Evolutionary conservation across 2,329 filamentous ascomycete species (phyloP).

Genomic region (Ilyonectria mors-panacis): DNA sequence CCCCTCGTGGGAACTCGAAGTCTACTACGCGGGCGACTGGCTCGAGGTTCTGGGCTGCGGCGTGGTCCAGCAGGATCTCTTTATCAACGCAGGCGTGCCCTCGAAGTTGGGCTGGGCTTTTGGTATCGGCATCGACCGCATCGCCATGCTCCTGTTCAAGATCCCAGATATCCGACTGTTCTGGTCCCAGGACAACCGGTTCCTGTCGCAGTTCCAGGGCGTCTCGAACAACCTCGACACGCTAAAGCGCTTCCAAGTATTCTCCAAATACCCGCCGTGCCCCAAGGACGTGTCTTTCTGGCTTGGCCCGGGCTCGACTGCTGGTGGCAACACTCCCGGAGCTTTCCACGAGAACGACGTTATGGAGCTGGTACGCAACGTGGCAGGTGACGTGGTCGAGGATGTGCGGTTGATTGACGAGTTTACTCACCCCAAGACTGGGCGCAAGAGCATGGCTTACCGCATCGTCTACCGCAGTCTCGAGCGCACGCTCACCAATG

Average conservation of each 20-base stretch:
- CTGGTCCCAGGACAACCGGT: conserved; percentile 89
- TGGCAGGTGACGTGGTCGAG: conserved; percentile 88
- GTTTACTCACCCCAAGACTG: conserved; percentile 90
- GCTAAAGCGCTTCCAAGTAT: conserved; percentile 81
- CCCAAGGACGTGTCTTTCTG: conserved; percentile 97
- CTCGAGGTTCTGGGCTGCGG: conserved; percentile 96
- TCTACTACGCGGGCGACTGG: conserved; percentile 96
- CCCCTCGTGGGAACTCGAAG: conserved; percentile 95
- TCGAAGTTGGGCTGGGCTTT: conserved; percentile 93
- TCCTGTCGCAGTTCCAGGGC: conserved; percentile 86
- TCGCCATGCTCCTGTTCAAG: conserved; percentile 97
- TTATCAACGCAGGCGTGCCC: conserved; percentile 82
- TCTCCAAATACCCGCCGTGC: conserved; percentile 92
- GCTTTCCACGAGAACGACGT: conserved; percentile 94
- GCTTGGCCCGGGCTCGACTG: conserved; percentile 69
- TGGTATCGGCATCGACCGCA: conserved; percentile 91
- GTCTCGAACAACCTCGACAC: conserved; percentile 65
- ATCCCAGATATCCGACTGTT: conserved; percentile 98
- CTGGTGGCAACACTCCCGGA: conserved; percentile 62
- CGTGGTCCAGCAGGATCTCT: conserved; percentile 86
- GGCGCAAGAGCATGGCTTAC: conserved; percentile 89
- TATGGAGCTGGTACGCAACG: conserved; percentile 92
- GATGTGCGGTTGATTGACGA: conserved; percentile 88
- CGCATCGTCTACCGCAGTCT: conserved; percentile 94
- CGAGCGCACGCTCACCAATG: conserved; percentile 89